A percentile compares a stretch with the other conserved stretches of the same genome.
phyloP scores from a whole-genome alignment of 345 rosid species.

The Eucalyptus marginata region DNA sequence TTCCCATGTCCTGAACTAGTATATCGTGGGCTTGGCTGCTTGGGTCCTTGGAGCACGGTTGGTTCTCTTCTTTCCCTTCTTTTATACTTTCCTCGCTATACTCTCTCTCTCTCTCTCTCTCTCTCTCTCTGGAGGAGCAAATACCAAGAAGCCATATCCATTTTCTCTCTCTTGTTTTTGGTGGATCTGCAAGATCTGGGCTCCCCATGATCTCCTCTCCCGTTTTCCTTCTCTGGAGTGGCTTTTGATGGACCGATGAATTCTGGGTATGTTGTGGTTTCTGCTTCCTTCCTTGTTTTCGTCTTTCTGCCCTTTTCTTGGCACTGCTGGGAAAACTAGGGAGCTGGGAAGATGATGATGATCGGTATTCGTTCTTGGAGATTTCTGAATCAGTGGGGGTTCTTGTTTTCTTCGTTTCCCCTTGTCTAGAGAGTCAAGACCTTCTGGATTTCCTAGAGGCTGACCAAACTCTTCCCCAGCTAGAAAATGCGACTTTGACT shows the following conservation, averaged over 20 bases:
- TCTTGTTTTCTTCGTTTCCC: neutral
- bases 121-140: neutral
- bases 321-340: neutral
- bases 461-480: neutral
- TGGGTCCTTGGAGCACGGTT: neutral
- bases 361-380: neutral
- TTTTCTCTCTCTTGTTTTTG: neutral
- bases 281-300: neutral
- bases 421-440: neutral
- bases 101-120: neutral
- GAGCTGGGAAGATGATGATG: neutral
- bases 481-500: neutral
- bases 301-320: neutral
- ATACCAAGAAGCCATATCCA: neutral
- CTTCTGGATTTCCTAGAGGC: neutral
- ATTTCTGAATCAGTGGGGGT: neutral
- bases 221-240: constrained; percentile 33
- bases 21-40: neutral
- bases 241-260: neutral
- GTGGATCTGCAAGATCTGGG: constrained; percentile 4
- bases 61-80: neutral
- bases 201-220: constrained; percentile 54
- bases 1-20: neutral
- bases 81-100: neutral
- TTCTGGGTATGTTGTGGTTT: neutral